These are phyloP conservation scores for Zoysia japonica DNA, from an alignment of 176 grass and related monocot genomes.

Conservation along the genomic window DNA sequence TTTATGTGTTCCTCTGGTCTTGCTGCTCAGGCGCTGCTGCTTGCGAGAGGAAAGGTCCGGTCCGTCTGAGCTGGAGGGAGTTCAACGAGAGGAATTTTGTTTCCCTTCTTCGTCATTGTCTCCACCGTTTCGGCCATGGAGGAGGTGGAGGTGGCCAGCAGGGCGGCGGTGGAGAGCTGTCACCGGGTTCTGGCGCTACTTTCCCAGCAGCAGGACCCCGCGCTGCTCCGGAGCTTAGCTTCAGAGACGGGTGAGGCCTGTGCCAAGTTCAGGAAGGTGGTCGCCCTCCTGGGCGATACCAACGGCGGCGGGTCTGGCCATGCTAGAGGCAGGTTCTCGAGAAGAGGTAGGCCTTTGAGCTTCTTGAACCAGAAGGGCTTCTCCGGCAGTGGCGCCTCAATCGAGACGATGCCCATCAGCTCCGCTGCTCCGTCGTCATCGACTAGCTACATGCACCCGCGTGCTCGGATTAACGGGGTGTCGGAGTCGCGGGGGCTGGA, in stretches of 20 bases:
- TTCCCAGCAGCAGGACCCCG: slow-evolving; percentile 55
- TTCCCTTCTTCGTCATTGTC: background rate
- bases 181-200: slow-evolving; percentile 70
- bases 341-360: slow-evolving; percentile 34
- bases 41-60: slow-evolving; percentile 16
- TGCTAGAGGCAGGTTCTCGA: slow-evolving; percentile 59
- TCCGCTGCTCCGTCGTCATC: slow-evolving; percentile 34
- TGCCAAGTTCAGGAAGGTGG: slow-evolving; percentile 79
- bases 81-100: background rate
- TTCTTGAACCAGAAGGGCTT: slow-evolving; percentile 50
- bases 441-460: slow-evolving; percentile 44
- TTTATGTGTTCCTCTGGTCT: background rate
- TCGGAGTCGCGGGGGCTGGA: slow-evolving; percentile 16
- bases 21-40: slow-evolving; percentile 46
- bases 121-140: slow-evolving; percentile 48
- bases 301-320: slow-evolving; percentile 33
- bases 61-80: background rate
- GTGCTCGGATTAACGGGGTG: slow-evolving; percentile 16
- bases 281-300: slow-evolving; percentile 50
- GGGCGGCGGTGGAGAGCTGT: slow-evolving; percentile 76
- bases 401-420: slow-evolving; percentile 16
- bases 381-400: background rate
- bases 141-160: slow-evolving; percentile 76
- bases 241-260: slow-evolving; percentile 66
- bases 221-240: slow-evolving; percentile 50